Percentiles rank a stretch among this genome's conserved stretches.
phyloP scores from a whole-genome alignment of 345 rosid genomes.

The Euphorbia lathyris region DNA sequence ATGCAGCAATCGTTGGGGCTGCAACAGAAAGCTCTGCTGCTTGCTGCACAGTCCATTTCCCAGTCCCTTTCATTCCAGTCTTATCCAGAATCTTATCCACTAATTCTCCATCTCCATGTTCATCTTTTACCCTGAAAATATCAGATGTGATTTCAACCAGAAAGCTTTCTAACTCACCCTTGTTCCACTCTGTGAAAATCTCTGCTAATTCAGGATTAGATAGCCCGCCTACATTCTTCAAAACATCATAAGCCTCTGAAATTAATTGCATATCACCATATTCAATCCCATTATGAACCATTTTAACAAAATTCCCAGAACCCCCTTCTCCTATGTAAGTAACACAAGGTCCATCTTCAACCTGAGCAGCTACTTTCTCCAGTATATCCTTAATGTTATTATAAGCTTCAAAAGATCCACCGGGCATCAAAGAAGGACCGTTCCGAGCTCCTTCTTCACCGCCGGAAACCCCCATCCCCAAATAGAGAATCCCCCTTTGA shows the following conservation, averaged over 20 bases:
- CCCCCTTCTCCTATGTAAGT: constrained; percentile 95
- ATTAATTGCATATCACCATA: constrained; percentile 99
- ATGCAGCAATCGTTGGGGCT: constrained; percentile 94
- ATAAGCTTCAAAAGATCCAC: constrained; percentile 79
- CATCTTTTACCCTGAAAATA: constrained; percentile 82
- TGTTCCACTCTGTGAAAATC: constrained; percentile 74
- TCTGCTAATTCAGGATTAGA: constrained; percentile 64
- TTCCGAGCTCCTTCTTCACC: constrained; percentile 95
- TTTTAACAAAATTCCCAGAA: constrained; percentile 94
- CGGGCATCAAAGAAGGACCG: constrained; percentile 96
- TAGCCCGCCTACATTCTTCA: constrained; percentile 83
- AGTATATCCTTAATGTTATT: constrained; percentile 63
- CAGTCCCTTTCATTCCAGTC: constrained; percentile 98
- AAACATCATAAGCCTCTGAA: constrained; percentile 89
- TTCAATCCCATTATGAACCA: constrained; percentile 98
- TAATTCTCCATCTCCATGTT: constrained; percentile 55
- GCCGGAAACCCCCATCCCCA: constrained; percentile 97
- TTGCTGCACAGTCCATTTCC: constrained; percentile 98
- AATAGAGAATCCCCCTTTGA: constrained; percentile 59
- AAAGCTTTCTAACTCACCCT: constrained; percentile 88
- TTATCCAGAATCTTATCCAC: constrained; percentile 95
- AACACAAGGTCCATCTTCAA: constrained; percentile 97
- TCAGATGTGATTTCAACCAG: constrained; percentile 85
- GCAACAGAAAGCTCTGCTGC: constrained; percentile 98
- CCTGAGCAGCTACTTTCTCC: constrained; percentile 86